Evolutionary conservation across 208 protist species (phyloP), one percentile per base, ranked within the genome.

Genomic region (Vickermania spadyakhi): DNA sequence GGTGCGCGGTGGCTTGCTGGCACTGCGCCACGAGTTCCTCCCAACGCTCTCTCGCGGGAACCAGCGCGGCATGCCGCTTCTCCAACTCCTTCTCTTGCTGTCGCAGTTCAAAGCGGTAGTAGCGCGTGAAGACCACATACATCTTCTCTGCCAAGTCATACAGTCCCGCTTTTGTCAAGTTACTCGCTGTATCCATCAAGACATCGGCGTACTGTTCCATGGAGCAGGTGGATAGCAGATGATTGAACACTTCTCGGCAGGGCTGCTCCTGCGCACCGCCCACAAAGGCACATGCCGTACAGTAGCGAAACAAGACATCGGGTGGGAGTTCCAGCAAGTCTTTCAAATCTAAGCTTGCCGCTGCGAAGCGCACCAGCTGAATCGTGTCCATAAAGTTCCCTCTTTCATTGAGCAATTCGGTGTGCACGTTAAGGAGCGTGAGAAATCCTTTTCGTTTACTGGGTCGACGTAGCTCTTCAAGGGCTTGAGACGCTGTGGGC

Each of bases 191-290:
- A 53, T 95, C 89, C 26, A 85, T 73, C 31, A 95, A 52, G 5
- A 91, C 83, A 62, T 95, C 89, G 45, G 78, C 85, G 63, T 88
- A 93, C 13, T 84, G 73, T 5, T 81, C 76, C 80, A 95, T 91
- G 29, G 77, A 58, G 62, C 84, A 95, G n/a, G 73, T 77, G 27
- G 82, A 70, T 26, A 91, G 31, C 55, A 95, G 73, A 64, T 89
- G 73, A 30, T 81, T 66, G 60, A 95, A 84, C n/a, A 95, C 75
- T 61, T 89, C 77, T 13, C 70, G 72, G 60, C 88, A 92, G 14
- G 75, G 78, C 36, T 81, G 68, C 53, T 81, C 70, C 3, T 36
- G 51, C 29, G 74, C 55, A 7, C 73, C 78, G 29, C 82, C 88
- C 18, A 87, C 58, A 57, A 81, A 91, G 23, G 81, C 89, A 62